Evolutionary conservation across 2,329 filamentous ascomycete genomes (phyloP), one percentile per base, ranked within the genome.

Genomic region (Blumeria graminis): DNA sequence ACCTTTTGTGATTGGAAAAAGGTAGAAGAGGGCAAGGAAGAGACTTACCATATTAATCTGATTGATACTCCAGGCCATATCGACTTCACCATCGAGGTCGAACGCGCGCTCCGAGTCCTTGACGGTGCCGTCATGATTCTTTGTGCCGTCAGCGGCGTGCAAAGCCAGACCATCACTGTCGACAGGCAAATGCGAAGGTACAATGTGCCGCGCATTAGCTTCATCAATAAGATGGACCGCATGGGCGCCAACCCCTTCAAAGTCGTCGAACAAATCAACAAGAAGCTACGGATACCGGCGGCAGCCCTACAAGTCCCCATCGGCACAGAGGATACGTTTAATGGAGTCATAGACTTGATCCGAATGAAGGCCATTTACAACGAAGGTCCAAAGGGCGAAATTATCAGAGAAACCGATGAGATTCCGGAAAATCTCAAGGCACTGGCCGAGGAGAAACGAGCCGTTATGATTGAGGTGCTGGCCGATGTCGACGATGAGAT

Each of bases 201-300:
- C 75, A 90, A 96, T 67, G 82, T 98, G 60, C 92, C 92, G 59
- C 79, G 92, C 64, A 82, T 98, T 68, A 94, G 86, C 56, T 98
- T 98, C 66, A 81, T 98, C 68, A 98, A 98, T 75, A 98, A 98
- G 76, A 96, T 98, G 90, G 92, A 98, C 67, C 84, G 92, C 62
- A 95, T 95, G 84, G 92, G 92, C 58, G 86, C 92, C 61, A 96
- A 98, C 68, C 92, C 92, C 8, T 98, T 89, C 80, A 95, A 94
- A 71, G 89, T 88, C 8, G 81, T 98, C 57, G 90, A 98, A 43
- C 89, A 95, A 71, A 96, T 98, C 75, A 95, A 94, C 72, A 78
- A 82, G 65, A 98, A 98, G 72, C 78, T 98, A 60, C 89, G 89
- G 71, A 83, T 96, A 56, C 82, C 86, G 35, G 92, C 92, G 36